phyloP scores from a whole-genome alignment of 1,139 yeast genomes.

The Geotrichum bryndzae region DNA sequence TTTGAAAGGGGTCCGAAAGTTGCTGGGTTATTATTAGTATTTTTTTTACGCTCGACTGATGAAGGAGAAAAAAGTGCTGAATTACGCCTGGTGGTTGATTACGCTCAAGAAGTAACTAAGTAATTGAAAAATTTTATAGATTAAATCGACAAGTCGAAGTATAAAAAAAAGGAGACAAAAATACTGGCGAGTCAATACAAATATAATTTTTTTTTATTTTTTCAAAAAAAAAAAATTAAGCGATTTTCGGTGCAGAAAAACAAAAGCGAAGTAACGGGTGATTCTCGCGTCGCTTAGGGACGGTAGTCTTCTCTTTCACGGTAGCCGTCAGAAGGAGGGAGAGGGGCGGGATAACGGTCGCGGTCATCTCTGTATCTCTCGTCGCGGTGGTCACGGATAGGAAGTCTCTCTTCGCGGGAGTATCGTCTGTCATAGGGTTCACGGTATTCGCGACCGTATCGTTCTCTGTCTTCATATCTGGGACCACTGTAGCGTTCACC shows the following conservation, averaged over 20 bases:
- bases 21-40: too few species aligned
- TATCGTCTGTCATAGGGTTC: slow-evolving; percentile 20
- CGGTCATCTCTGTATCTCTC: slow-evolving; percentile 22
- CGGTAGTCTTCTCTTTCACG: slow-evolving; percentile 25
- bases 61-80: neutral
- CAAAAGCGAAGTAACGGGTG: neutral
- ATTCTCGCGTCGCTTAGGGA: slow-evolving; percentile 1
- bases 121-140: neutral
- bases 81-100: neutral
- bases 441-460: slow-evolving; percentile 22
- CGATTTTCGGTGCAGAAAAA: neutral
- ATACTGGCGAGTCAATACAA: neutral
- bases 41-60: neutral
- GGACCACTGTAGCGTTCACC: slow-evolving; percentile 22
- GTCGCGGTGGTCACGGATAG: slow-evolving; percentile 22
- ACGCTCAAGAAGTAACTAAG: neutral
- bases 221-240: neutral
- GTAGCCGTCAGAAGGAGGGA: slow-evolving; percentile 20
- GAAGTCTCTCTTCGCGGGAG: slow-evolving; percentile 25
- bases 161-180: neutral
- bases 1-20: neutral
- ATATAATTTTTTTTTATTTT: neutral
- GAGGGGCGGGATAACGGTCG: slow-evolving; percentile 19
- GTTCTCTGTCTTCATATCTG: slow-evolving; percentile 23
- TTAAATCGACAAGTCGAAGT: neutral